phyloP scores from a whole-genome alignment of 306 rosid species.

The Quercus alba region DNA sequence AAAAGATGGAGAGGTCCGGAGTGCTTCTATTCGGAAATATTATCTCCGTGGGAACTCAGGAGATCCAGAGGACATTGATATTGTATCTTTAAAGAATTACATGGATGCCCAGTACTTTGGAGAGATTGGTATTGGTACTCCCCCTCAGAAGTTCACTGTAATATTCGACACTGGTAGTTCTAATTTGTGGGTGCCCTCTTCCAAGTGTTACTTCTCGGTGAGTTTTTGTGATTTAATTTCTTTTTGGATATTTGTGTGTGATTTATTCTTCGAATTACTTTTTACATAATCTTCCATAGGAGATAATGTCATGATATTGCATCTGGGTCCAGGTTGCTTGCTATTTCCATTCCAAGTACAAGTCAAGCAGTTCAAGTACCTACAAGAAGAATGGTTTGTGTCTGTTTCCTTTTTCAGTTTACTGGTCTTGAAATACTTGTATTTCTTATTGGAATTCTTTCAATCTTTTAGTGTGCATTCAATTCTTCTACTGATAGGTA shows the following conservation, averaged over 20 bases:
- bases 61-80: constrained; percentile 41
- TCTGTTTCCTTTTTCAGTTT: neutral
- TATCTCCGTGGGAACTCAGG: constrained; percentile 20
- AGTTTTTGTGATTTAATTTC: constrained; percentile 14
- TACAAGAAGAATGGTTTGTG: constrained; percentile 51
- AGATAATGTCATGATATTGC: constrained; percentile 1
- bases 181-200: constrained; percentile 83
- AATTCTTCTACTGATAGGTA: neutral
- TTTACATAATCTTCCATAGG: neutral
- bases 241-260: neutral
- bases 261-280: neutral
- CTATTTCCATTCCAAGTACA: constrained; percentile 52
- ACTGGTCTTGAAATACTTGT: neutral
- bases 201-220: constrained; percentile 78
- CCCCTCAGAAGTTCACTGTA: constrained; percentile 75
- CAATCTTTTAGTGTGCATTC: neutral
- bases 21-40: constrained; percentile 26
- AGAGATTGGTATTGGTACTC: constrained; percentile 83
- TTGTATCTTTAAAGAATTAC: constrained; percentile 72
- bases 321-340: constrained; percentile 45
- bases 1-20: constrained; percentile 34
- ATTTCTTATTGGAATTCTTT: neutral
- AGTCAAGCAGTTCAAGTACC: constrained; percentile 42
- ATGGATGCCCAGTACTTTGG: constrained; percentile 92
- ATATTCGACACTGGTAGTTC: constrained; percentile 92